Evolutionary conservation across 2,329 filamentous ascomycete genomes (phyloP).

Genomic region (Cercospora sesami): DNA sequence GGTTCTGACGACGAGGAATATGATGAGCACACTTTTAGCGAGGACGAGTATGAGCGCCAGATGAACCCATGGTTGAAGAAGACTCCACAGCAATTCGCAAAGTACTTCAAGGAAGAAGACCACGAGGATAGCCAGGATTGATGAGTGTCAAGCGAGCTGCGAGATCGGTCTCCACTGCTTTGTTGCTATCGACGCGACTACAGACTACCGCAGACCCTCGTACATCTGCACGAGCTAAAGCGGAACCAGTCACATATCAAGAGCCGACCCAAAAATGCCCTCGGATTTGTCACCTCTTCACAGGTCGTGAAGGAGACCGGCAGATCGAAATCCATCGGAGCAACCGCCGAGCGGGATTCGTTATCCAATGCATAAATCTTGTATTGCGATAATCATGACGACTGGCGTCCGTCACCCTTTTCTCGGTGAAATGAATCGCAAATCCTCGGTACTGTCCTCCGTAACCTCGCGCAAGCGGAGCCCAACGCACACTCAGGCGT

Average conservation of each 20-base stretch:
- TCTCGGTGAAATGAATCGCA: not conserved
- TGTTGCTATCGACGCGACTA: not conserved
- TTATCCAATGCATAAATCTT: not conserved
- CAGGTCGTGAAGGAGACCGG: not conserved
- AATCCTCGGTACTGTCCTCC: not conserved
- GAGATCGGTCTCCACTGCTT: not conserved
- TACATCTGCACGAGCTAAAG: not conserved
- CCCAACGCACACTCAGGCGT: not conserved
- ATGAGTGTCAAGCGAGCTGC: not conserved
- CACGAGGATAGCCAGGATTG: slow-evolving; percentile 12
- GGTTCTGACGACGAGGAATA: slow-evolving; percentile 46
- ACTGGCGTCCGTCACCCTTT: not conserved
- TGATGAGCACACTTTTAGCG: slow-evolving; percentile 36
- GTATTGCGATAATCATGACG: not conserved
- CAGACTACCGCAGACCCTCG: not conserved
- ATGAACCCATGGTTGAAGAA: slow-evolving; percentile 37
- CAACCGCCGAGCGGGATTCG: not conserved
- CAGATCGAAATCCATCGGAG: not conserved
- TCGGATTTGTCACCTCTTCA: not conserved
- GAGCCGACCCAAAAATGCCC: not conserved
- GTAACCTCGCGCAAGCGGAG: not conserved
- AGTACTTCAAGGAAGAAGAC: slow-evolving; percentile 21
- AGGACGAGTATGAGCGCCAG: slow-evolving; percentile 33
- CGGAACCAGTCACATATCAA: not conserved
- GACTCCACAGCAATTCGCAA: slow-evolving; percentile 29